Evolutionary conservation across 2,329 filamentous ascomycete genomes (phyloP).

Genomic region (Cladosporium sp.): DNA sequence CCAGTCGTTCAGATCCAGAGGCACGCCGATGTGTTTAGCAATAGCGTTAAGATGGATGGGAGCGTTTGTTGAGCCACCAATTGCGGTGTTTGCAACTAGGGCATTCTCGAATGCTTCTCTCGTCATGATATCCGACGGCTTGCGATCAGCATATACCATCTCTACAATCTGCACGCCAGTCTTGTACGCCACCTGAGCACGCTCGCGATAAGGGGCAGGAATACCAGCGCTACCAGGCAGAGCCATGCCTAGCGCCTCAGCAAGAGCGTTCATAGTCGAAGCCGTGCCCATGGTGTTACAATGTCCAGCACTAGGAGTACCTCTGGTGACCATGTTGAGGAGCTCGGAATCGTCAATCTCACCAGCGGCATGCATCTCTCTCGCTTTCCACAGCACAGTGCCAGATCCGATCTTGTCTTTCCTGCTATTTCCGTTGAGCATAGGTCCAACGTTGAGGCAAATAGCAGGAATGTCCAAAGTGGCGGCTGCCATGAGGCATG

Average conservation of each 20-base stretch:
- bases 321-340: constrained; percentile 25
- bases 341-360: constrained; percentile 26
- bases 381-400: constrained; percentile 29
- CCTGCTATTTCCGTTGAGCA: constrained; percentile 28
- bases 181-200: constrained; percentile 28
- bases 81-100: constrained; percentile 51
- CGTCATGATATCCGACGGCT: constrained; percentile 53
- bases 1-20: constrained; percentile 51
- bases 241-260: constrained; percentile 30
- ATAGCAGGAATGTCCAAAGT: constrained; percentile 30
- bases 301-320: constrained; percentile 27
- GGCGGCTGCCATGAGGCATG: constrained; percentile 29
- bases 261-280: constrained; percentile 30
- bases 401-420: constrained; percentile 25
- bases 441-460: constrained; percentile 30
- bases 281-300: constrained; percentile 32
- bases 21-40: constrained; percentile 51
- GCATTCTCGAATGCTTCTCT: constrained; percentile 54
- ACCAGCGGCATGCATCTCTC: constrained; percentile 27
- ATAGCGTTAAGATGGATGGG: constrained; percentile 54
- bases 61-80: constrained; percentile 55
- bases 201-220: constrained; percentile 27
- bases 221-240: constrained; percentile 27
- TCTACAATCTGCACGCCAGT: constrained; percentile 30
- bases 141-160: constrained; percentile 27